A percentile compares a stretch with the other conserved stretches of the same genome.
phyloP scores from a whole-genome alignment of 1,284 basidiomycete species.

The Schizophyllum amplum region DNA sequence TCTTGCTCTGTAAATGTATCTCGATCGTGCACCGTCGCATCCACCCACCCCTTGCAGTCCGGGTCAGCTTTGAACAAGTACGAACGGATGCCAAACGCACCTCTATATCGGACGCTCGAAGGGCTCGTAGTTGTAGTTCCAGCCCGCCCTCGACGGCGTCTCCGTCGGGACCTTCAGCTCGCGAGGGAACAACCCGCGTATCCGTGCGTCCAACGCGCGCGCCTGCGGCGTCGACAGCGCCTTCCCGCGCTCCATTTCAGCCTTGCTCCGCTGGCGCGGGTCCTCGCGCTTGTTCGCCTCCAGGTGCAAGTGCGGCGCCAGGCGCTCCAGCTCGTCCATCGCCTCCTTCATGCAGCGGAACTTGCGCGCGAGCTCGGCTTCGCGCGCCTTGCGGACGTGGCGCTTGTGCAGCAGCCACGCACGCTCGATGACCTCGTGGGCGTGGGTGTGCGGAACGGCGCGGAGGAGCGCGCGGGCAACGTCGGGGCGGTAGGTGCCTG shows the following conservation, averaged over 20 bases:
- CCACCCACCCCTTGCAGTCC: not conserved
- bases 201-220: slow-evolving; percentile 66
- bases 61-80: not conserved
- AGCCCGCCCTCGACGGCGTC: slow-evolving; percentile 67
- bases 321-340: slow-evolving; percentile 69
- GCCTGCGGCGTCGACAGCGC: slow-evolving; percentile 59
- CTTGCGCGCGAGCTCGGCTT: slow-evolving; percentile 62
- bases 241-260: slow-evolving; percentile 53
- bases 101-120: slow-evolving; percentile 40
- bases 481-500: slow-evolving; percentile 76
- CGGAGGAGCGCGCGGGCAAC: slow-evolving; percentile 61
- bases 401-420: slow-evolving; percentile 84
- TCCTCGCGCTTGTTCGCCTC: slow-evolving; percentile 74
- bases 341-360: slow-evolving; percentile 71
- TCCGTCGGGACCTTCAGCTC: slow-evolving; percentile 74
- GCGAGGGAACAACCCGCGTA: slow-evolving; percentile 79
- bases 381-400: slow-evolving; percentile 60
- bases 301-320: slow-evolving; percentile 61
- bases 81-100: slow-evolving; percentile 4
- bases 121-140: slow-evolving; percentile 74
- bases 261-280: slow-evolving; percentile 51
- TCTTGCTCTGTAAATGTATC: slow-evolving; percentile 5
- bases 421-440: slow-evolving; percentile 89
- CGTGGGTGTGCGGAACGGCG: slow-evolving; percentile 78
- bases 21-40: slow-evolving; percentile 2